A percentile compares a stretch with the other conserved stretches of the same genome.
Evolutionary conservation across 2,329 filamentous ascomycete species (phyloP).

Genomic region (Aspergillus bombycis): DNA sequence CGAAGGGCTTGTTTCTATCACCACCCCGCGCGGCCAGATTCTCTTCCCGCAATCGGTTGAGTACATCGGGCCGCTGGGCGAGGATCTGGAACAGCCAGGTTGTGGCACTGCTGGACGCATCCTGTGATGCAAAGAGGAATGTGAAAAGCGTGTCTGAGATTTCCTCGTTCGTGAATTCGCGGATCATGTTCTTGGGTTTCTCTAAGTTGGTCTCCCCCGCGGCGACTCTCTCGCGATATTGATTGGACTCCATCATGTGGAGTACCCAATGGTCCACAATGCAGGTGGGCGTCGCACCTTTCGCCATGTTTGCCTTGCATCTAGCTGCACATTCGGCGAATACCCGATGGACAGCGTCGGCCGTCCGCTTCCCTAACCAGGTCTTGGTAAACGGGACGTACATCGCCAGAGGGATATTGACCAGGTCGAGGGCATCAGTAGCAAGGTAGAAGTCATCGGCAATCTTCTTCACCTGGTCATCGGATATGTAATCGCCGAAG

Average conservation of each 20-base stretch:
- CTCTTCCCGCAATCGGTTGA: slow-evolving; percentile 51
- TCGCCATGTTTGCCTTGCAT: slow-evolving; percentile 80
- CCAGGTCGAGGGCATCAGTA: slow-evolving; percentile 84
- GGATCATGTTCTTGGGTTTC: slow-evolving; percentile 53
- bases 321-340: slow-evolving; percentile 85
- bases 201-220: slow-evolving; percentile 62
- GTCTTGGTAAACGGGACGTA: slow-evolving; percentile 87
- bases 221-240: slow-evolving; percentile 71
- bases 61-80: slow-evolving; percentile 55
- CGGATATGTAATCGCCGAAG: slow-evolving; percentile 85
- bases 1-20: slow-evolving; percentile 45
- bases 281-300: slow-evolving; percentile 76
- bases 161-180: slow-evolving; percentile 55
- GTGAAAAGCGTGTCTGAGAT: slow-evolving; percentile 57
- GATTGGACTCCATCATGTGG: slow-evolving; percentile 77
- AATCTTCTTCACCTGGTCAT: slow-evolving; percentile 83
- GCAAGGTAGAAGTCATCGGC: slow-evolving; percentile 91
- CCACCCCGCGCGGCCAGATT: slow-evolving; percentile 51
- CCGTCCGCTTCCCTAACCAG: slow-evolving; percentile 87
- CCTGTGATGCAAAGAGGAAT: slow-evolving; percentile 58
- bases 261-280: slow-evolving; percentile 89
- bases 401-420: slow-evolving; percentile 78
- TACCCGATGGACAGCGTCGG: slow-evolving; percentile 79
- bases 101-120: slow-evolving; percentile 57
- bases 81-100: slow-evolving; percentile 58